phyloP scores from a whole-genome alignment of 2,329 filamentous ascomycete genomes.

The Teratosphaeria pseudoeucalypti region DNA sequence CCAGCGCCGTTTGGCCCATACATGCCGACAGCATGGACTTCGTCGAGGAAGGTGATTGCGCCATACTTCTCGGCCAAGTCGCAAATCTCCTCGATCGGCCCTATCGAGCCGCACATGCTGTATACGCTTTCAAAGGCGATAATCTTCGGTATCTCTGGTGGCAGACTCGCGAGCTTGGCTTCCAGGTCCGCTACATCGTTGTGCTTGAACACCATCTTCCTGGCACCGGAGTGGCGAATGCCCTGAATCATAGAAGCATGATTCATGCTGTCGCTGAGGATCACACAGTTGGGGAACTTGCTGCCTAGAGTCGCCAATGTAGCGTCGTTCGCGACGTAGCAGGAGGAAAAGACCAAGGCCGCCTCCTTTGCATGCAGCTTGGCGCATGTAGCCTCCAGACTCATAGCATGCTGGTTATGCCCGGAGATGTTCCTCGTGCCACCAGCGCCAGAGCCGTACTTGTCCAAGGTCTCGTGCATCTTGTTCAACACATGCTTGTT shows the following conservation, averaged over 20 bases:
- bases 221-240: constrained; percentile 91
- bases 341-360: constrained; percentile 90
- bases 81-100: constrained; percentile 90
- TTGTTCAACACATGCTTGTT: constrained; percentile 75
- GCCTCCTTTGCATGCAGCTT: constrained; percentile 86
- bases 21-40: constrained; percentile 98
- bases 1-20: constrained; percentile 92
- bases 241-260: constrained; percentile 99
- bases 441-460: constrained; percentile 88
- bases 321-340: constrained; percentile 96
- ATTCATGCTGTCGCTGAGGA: constrained; percentile 93
- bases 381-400: constrained; percentile 70
- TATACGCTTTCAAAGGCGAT: constrained; percentile 99
- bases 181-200: constrained; percentile 93
- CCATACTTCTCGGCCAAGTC: constrained; percentile 96
- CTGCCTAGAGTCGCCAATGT: constrained; percentile 93
- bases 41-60: constrained; percentile 92
- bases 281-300: constrained; percentile 92
- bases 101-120: constrained; percentile 97
- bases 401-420: constrained; percentile 89
- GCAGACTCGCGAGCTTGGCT: constrained; percentile 79
- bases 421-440: constrained; percentile 97
- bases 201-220: constrained; percentile 98
- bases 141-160: constrained; percentile 81
- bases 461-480: constrained; percentile 93